Percentiles rank a stretch among this genome's conserved stretches.
phyloP scores from a whole-genome alignment of 2,329 filamentous ascomycete genomes.

The Xylariales sp. region DNA sequence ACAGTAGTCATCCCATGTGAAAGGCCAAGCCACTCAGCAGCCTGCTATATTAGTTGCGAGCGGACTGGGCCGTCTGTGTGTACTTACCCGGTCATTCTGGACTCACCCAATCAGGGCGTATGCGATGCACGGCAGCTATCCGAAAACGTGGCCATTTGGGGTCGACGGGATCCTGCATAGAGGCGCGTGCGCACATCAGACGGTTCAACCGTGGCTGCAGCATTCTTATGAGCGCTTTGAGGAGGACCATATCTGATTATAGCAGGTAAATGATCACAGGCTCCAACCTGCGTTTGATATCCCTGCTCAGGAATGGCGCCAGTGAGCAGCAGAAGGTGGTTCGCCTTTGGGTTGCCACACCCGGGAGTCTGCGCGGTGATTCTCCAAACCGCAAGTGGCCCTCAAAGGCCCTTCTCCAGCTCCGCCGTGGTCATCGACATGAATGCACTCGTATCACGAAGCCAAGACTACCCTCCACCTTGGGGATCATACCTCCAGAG shows the following conservation, averaged over 20 bases:
- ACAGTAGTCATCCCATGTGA: too few species aligned
- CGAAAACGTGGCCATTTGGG: constrained; percentile 4
- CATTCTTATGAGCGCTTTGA: not conserved
- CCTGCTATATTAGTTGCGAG: too few species aligned
- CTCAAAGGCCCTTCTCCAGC: not conserved
- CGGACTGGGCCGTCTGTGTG: too few species aligned
- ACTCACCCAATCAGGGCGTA: not conserved
- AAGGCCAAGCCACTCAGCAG: too few species aligned
- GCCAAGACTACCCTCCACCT: not conserved
- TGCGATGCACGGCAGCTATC: constrained; percentile 1
- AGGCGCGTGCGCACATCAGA: constrained; percentile 6
- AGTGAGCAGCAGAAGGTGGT: not conserved
- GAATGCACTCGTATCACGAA: not conserved
- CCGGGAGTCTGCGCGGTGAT: constrained; percentile 1
- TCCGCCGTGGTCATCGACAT: not conserved
- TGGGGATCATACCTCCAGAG: constrained; percentile 5
- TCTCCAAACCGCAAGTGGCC: not conserved
- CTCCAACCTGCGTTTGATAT: constrained; percentile 4
- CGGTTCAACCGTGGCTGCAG: not conserved
- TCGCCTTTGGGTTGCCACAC: not conserved
- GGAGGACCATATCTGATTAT: constrained; percentile 1
- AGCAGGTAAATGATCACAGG: constrained; percentile 2
- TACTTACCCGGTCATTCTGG: not conserved
- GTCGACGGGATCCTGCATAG: not conserved
- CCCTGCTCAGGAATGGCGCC: constrained; percentile 6